A percentile compares a stretch with the other conserved stretches of the same genome.
These are phyloP conservation scores for Fusarium sp. DNA, from an alignment of 2,329 filamentous ascomycete species.

Conservation along the genomic window DNA sequence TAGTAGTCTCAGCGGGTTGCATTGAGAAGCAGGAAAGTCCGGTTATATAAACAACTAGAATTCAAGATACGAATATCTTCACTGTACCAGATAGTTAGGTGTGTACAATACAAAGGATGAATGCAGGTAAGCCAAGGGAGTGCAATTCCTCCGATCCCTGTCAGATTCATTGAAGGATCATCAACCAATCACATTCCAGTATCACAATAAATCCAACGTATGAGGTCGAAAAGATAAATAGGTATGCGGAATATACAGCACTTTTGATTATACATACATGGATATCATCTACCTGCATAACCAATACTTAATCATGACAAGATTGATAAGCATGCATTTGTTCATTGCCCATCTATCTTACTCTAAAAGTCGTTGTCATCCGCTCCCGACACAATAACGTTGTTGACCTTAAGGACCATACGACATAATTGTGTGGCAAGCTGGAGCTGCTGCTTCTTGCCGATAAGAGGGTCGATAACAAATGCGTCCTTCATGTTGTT, in stretches of 20 bases:
- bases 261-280: conserved; percentile 36
- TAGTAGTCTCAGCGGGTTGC: background rate
- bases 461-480: conserved; percentile 97
- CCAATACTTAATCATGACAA: conserved; percentile 38
- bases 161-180: conserved; percentile 1
- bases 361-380: conserved; percentile 87
- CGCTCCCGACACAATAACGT: conserved; percentile 89
- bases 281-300: conserved; percentile 37
- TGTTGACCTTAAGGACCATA: conserved; percentile 98
- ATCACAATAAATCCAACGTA: background rate
- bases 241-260: conserved; percentile 13
- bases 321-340: conserved; percentile 37
- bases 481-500: conserved; percentile 99
- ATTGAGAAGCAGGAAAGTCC: background rate
- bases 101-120: background rate
- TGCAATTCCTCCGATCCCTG: conserved; percentile 19
- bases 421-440: conserved; percentile 96
- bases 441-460: conserved; percentile 96
- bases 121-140: conserved; percentile 16
- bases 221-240: background rate
- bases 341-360: conserved; percentile 38
- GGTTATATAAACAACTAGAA: too few species aligned
- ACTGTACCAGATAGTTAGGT: background rate
- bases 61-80: background rate
- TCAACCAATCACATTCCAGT: conserved; percentile 13